Percentiles rank a stretch among this genome's conserved stretches.
Evolutionary conservation across 768 basidiomycete species (phyloP).

Genomic region (Suillus sp.): DNA sequence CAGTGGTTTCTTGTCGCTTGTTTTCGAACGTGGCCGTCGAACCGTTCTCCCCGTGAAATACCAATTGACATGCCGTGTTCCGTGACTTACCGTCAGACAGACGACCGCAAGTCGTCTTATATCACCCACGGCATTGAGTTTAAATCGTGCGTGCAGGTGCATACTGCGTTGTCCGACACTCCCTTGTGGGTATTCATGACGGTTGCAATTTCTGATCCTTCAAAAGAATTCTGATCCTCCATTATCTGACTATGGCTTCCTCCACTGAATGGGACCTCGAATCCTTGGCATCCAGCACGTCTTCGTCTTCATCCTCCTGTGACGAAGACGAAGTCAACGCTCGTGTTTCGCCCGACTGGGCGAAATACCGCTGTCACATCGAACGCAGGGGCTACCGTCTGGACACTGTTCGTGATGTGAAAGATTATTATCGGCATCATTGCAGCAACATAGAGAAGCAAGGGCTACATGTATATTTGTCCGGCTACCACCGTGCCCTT

Average conservation of each 20-base stretch:
- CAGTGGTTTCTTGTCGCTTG: conserved; percentile 7
- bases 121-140: not conserved
- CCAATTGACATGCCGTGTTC: not conserved
- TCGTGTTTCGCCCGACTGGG: conserved; percentile 66
- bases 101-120: not conserved
- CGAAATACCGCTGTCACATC: conserved; percentile 50
- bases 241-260: conserved; percentile 68
- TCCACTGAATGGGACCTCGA: conserved; percentile 50
- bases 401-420: conserved; percentile 70
- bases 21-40: conserved; percentile 1
- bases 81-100: not conserved
- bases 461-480: conserved; percentile 20
- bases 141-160: not conserved
- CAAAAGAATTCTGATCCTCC: conserved; percentile 22
- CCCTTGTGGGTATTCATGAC: conserved; percentile 20
- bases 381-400: conserved; percentile 58
- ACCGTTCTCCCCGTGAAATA: not conserved
- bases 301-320: conserved; percentile 52
- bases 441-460: conserved; percentile 24
- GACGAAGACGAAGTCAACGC: conserved; percentile 56
- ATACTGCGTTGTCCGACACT: not conserved
- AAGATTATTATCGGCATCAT: conserved; percentile 50
- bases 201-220: conserved; percentile 8
- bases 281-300: conserved; percentile 40
- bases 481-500: conserved; percentile 38